Conservation (phyloP, 2,329 filamentous ascomycete species). For the Emericellopsis cladophorae region DNA sequence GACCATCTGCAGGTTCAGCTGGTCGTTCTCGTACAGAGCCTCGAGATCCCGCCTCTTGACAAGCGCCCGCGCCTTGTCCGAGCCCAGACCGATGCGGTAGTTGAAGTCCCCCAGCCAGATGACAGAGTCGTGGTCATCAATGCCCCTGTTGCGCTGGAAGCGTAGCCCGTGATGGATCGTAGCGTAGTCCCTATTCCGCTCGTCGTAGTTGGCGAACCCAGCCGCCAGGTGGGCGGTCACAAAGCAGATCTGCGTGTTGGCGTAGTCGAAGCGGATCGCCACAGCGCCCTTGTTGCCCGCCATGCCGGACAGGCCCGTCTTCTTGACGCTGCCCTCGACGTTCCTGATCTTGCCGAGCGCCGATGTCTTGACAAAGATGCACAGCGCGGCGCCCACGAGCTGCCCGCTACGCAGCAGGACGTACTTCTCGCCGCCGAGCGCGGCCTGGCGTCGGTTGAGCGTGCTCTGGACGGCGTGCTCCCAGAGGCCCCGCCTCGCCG, state of each 20-base stretch:
- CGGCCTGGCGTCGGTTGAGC: constrained; percentile 59
- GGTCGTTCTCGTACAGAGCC: constrained; percentile 80
- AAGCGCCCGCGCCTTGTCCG: constrained; percentile 64
- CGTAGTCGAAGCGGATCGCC: constrained; percentile 89
- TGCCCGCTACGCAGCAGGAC: constrained; percentile 85
- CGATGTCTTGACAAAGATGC: constrained; percentile 78
- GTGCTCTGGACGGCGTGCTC: constrained; percentile 68
- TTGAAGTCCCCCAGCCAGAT: constrained; percentile 98
- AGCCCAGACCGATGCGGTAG: constrained; percentile 79
- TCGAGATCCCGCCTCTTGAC: constrained; percentile 63
- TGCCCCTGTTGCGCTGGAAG: constrained; percentile 82
- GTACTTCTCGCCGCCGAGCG: constrained; percentile 61
- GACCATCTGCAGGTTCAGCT: constrained; percentile 95
- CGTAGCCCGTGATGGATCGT: constrained; percentile 78
- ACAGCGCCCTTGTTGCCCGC: constrained; percentile 97
- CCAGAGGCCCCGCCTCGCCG: constrained; percentile 73
- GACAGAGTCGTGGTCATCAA: constrained; percentile 79
- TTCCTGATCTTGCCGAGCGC: constrained; percentile 78
- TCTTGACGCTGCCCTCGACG: constrained; percentile 91
- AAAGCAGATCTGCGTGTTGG: constrained; percentile 85
- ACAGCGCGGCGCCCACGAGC: constrained; percentile 83
- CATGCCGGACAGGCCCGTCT: constrained; percentile 88
- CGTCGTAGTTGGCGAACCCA: constrained; percentile 93
- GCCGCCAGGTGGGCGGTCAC: constrained; percentile 94
- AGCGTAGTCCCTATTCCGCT: constrained; percentile 84